Base-by-base conservation (phyloP, 495 filamentous ascomycete genomes). In the Neurospora sp. region DNA sequence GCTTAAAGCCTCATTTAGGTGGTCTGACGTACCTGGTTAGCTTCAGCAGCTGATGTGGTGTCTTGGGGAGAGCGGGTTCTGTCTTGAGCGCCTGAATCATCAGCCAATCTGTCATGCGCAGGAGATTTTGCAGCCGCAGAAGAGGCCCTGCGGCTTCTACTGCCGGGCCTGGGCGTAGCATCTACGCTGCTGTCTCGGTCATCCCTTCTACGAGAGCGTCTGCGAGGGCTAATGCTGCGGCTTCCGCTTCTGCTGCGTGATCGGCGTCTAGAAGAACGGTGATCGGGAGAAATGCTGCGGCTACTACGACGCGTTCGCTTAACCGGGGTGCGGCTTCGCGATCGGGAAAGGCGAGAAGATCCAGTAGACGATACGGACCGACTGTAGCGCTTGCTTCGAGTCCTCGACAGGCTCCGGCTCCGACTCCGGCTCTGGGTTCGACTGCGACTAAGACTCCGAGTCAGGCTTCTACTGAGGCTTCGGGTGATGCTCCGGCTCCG, bases 81-180 rank as follows among this genome's bases (percentile, higher is more conserved):
- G 79, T 85, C 81, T 85, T 87, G 85, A 84, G 85, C 84, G 83
- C 82, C 85, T 79, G 83, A 85, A 86, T 84, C 84, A 90, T 92
- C 90, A 92, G 90, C 87, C 77, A 81, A 82, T 82, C 78, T 85
- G 83, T 80, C 78, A 81, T 77, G 83, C 80, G 81, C 75, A 82
- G 86, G 77, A 80, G 87, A 82, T 75, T 83, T 81, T 77, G 82
- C 83, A 81, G 88, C 87, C 78, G 84, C 83, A 74, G 86, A 85
- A 74, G 85, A 78, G n/a, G 44, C 59, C 70, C 75, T 78, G 35
- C 75, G 80, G 59, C 75, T 83, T 74, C 76, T 82, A 40, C 77
- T 83, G 73, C 74, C 81, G 79, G 76, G 77, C 73, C 76, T 77
- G 72, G 77, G 78, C 69, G 75, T 54, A 37, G 27, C 54, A 66